These are phyloP conservation scores for Pseudocercospora fijiensis DNA, from an alignment of 2,329 filamentous ascomycete species.

Conservation along the genomic window DNA sequence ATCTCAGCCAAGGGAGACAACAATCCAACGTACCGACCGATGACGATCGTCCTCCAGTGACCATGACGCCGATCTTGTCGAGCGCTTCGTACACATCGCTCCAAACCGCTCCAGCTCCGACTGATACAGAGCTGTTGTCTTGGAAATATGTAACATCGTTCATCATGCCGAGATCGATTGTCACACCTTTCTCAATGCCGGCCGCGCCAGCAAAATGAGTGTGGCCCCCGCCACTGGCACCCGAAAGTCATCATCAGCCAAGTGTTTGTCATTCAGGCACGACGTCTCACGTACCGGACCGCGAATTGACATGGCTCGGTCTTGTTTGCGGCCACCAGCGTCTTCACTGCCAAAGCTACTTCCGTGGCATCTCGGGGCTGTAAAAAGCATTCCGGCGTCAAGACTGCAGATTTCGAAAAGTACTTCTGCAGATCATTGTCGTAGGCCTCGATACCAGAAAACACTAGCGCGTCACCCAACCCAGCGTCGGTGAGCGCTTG, in stretches of 20 bases:
- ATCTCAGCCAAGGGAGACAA: not conserved
- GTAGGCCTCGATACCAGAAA: constrained; percentile 5
- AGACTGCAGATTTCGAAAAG: constrained; percentile 18
- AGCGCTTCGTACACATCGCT: constrained; percentile 44
- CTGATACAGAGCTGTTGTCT: constrained; percentile 40
- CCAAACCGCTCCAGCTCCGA: constrained; percentile 52
- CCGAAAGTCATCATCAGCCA: not conserved
- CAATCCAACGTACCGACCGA: constrained; percentile 21
- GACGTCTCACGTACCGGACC: constrained; percentile 12
- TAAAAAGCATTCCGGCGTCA: constrained; percentile 19
- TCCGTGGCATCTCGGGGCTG: constrained; percentile 13
- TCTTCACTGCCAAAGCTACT: constrained; percentile 13
- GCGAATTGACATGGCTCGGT: constrained; percentile 25
- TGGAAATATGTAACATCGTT: constrained; percentile 39
- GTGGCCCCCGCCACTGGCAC: constrained; percentile 7
- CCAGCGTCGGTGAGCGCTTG: constrained; percentile 12
- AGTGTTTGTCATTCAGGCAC: not conserved
- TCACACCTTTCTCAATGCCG: constrained; percentile 28
- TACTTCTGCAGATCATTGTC: constrained; percentile 14
- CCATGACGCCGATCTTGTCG: constrained; percentile 43
- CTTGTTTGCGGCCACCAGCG: constrained; percentile 22
- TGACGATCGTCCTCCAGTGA: constrained; percentile 45
- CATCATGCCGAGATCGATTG: constrained; percentile 50
- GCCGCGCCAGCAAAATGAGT: constrained; percentile 12
- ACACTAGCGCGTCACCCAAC: not conserved